phyloP scores from a whole-genome alignment of 306 rosid genomes.

The Vachellia collinsii region DNA sequence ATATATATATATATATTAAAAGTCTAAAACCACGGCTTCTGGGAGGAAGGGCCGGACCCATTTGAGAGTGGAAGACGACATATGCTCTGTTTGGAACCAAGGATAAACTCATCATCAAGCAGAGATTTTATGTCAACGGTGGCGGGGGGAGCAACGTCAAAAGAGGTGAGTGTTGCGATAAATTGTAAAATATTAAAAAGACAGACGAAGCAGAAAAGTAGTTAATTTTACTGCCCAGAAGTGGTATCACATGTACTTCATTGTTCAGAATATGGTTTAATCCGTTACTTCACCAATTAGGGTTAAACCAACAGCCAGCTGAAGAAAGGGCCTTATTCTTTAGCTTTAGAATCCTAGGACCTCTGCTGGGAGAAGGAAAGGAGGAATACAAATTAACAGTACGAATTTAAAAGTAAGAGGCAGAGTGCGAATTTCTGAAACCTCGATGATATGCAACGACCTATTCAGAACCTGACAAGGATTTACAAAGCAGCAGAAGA shows the following conservation, averaged over 20 bases:
- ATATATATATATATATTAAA: too few relatives aligned
- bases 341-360: too few relatives aligned
- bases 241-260: conserved; percentile 44
- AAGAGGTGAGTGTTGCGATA: neutral
- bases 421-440: conserved; percentile 1
- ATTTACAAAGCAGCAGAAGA: conserved; percentile 25
- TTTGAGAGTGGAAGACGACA: conserved; percentile 28
- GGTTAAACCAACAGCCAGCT: too few relatives aligned
- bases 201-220: conserved; percentile 36
- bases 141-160: neutral
- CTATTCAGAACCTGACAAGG: conserved; percentile 17
- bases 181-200: conserved; percentile 11
- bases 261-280: neutral
- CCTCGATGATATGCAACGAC: neutral
- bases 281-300: neutral
- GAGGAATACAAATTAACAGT: neutral
- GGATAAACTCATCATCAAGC: neutral
- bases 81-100: neutral
- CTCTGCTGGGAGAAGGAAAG: neutral
- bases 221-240: conserved; percentile 29
- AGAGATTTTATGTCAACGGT: neutral
- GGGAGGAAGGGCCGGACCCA: conserved; percentile 31
- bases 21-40: neutral
- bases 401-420: conserved; percentile 5
- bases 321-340: too few relatives aligned